Evolutionary conservation across 768 basidiomycete species (phyloP), one percentile per base, ranked within the genome.

Genomic region (Sistotremastrum niveocremeum): DNA sequence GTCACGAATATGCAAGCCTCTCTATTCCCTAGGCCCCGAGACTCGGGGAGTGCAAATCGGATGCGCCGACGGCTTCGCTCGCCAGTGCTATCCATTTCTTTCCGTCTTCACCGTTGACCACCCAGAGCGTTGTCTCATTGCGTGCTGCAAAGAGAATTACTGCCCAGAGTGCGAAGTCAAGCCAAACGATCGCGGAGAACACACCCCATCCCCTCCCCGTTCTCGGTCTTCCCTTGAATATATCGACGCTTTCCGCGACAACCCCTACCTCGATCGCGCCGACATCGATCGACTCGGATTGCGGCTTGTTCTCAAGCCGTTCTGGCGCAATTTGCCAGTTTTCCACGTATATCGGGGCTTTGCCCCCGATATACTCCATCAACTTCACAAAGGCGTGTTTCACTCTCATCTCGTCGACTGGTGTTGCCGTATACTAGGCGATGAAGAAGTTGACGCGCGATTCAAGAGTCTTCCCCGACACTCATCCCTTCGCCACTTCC

Each of bases 61-160:
- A 0, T 59, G 65, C 48, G 65, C 65, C 0, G 66, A 72, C 57
- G 64, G 70, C 0, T 5, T 48, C 0, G 30, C 59, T 0, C 57
- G 62, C 0, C 53, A 52, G 1, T 48, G 59, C 7, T 58, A 63
- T 47, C 69, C 69, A 0, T 65, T 74, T 35, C 49, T 74, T 2
- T 67, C 70, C 0, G 53, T 56, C 0, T 65, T 62, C 48, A 51
- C 65, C 6, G 62, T 62, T 0, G 67, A 72, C 52, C 65, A 70
- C 46, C 71, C 71, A 0, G 69, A 74, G 48, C 71, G 73, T 46
- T 56, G 64, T n/a, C n/a, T n/a, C n/a, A n/a, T n/a, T n/a, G n/a
- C n/a, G n/a, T n/a, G n/a, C n/a, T n/a, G n/a, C 39, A 52, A 35
- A 43, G 53, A 58, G 42, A 53, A 51, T 40, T 42, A 44, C 7